Base-by-base conservation (phyloP, 2,329 filamentous ascomycete species). In the Fusarium chaquense region DNA sequence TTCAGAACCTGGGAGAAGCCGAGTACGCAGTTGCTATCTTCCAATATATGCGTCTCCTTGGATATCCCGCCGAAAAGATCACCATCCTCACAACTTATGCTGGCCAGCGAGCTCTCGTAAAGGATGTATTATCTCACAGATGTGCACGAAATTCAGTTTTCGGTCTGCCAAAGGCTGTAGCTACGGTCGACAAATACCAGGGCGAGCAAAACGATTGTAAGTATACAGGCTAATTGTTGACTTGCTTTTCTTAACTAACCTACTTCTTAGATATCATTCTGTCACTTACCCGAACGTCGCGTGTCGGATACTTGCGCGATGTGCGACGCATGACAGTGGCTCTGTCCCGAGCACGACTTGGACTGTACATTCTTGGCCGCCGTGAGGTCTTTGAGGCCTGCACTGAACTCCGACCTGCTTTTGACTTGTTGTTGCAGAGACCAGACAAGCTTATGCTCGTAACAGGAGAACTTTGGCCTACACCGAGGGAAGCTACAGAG, bases 121-220 rank as follows among this genome's bases (percentile, higher is more conserved):
- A 87, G 73, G 95, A 99, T 79, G 93, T 99, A 5, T 82, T 99
- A 53, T 83, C 83, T 16, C 93, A 97, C 77, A 87, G 96, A 62
- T 99, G 96, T 79, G 91, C 90, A 38, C 91, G 88, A 73, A 97
- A 94, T 74, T 83, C 90, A 3, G 83, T 98, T 22, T 99, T 99
- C 80, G 94, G 95, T 11, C 83, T 97, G 79, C 96, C 96, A 20
- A 92, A 91, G 79, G 91, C 92, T 55, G 93, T 99, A 30, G 94
- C 93, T 5, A 99, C 97, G 7, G 95, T 99, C 68, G 96, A 99
- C 83, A 98, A 97, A 79, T 99, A 98, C 76, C 96, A 99, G 83
- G 97, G 96, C 78, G 96, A 99, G 84, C 96, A 99, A 81, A 99
- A 99, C 80, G 96, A 99, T 77, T 98, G 93, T 96, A 86, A 86